phyloP scores from a whole-genome alignment of 2,329 filamentous ascomycete genomes.

The Tolypocladium amazonense region DNA sequence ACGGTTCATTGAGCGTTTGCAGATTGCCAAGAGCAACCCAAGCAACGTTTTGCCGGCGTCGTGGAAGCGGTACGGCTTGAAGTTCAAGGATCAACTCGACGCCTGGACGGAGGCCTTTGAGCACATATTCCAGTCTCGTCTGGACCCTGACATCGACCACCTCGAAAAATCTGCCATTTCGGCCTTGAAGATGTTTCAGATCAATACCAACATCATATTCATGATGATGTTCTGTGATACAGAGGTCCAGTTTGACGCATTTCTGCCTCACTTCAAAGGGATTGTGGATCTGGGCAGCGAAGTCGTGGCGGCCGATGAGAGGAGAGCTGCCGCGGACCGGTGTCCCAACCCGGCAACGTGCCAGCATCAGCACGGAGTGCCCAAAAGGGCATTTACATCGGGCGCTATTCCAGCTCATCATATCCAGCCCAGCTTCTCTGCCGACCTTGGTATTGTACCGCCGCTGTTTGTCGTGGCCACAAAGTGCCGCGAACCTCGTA shows the following conservation, averaged over 20 bases:
- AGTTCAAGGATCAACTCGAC: constrained; percentile 39
- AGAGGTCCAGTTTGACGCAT: constrained; percentile 48
- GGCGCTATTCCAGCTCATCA: constrained; percentile 35
- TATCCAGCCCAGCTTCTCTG: constrained; percentile 52
- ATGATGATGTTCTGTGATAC: constrained; percentile 49
- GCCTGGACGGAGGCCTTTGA: constrained; percentile 48
- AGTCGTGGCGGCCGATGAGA: constrained; percentile 48
- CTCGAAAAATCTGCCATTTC: constrained; percentile 50
- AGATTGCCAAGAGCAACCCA: constrained; percentile 35
- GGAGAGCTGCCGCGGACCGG: constrained; percentile 32
- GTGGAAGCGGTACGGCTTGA: constrained; percentile 34
- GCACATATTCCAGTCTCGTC: constrained; percentile 38
- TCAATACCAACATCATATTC: constrained; percentile 47
- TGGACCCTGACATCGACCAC: constrained; percentile 34
- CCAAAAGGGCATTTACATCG: constrained; percentile 26
- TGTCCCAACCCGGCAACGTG: constrained; percentile 34
- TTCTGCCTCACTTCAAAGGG: constrained; percentile 37
- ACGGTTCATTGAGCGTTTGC: constrained; percentile 46
- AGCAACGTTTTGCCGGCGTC: constrained; percentile 41
- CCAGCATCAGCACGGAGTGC: constrained; percentile 21
- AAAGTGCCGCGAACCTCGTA: constrained; percentile 48
- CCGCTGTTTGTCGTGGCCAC: constrained; percentile 56
- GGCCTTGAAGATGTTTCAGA: constrained; percentile 51
- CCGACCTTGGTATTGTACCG: constrained; percentile 53
- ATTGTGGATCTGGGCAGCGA: constrained; percentile 49